A percentile compares a stretch with the other conserved stretches of the same genome.
phyloP scores from a whole-genome alignment of 2,329 filamentous ascomycete species.

The Trichoderma asperellum region DNA sequence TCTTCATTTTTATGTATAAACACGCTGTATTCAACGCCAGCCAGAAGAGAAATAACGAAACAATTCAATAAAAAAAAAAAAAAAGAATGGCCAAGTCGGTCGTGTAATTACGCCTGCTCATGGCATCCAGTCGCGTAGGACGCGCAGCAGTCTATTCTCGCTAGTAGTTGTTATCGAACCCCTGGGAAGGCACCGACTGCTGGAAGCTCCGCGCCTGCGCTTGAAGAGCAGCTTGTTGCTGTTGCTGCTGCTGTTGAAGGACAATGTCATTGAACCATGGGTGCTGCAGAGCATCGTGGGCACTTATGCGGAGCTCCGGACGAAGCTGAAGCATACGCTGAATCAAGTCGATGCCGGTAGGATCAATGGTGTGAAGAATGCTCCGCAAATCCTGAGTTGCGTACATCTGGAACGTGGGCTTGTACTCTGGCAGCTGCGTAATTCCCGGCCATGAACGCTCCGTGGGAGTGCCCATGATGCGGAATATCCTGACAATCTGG shows the following conservation, averaged over 20 bases:
- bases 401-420: conserved; percentile 91
- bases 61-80: not conserved
- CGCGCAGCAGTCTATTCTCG: not conserved
- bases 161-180: conserved; percentile 44
- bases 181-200: conserved; percentile 46
- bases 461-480: conserved; percentile 96
- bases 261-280: conserved; percentile 86
- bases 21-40: conserved; percentile 16
- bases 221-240: conserved; percentile 42
- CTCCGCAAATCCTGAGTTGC: conserved; percentile 86
- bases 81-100: not conserved
- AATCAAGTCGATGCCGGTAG: conserved; percentile 81
- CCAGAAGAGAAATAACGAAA: not conserved
- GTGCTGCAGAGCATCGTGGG: conserved; percentile 82
- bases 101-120: not conserved
- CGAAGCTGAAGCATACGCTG: conserved; percentile 89
- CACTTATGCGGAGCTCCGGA: conserved; percentile 88
- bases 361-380: conserved; percentile 89
- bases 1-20: not conserved
- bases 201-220: conserved; percentile 48
- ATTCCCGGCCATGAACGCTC: conserved; percentile 96
- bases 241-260: conserved; percentile 57
- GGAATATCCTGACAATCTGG: conserved; percentile 95
- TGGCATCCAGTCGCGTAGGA: not conserved
- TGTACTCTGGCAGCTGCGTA: conserved; percentile 95